These are phyloP conservation scores for Tulasnella sp. DNA, from an alignment of 768 basidiomycete species.

Conservation along the genomic window DNA sequence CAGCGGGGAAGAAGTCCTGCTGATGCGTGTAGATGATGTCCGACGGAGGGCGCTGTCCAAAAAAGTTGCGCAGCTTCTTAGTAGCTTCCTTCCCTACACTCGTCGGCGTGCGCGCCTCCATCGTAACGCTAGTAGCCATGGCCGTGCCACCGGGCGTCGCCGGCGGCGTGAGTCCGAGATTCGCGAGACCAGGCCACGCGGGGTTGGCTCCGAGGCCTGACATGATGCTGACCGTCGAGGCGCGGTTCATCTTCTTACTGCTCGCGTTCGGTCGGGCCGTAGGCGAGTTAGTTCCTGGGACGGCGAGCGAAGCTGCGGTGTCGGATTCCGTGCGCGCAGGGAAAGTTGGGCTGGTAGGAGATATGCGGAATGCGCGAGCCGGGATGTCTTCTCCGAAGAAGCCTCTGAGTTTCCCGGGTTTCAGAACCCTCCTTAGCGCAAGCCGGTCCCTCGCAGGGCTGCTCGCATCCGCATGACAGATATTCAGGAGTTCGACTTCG, in stretches of 20 bases:
- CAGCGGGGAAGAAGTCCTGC: conserved; percentile 91
- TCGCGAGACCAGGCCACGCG: conserved; percentile 37
- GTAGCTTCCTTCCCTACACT: neutral
- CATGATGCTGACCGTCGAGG: conserved; percentile 88
- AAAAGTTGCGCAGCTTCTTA: conserved; percentile 79
- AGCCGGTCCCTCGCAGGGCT: conserved; percentile 75
- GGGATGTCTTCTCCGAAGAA: conserved; percentile 41
- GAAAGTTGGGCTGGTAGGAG: conserved; percentile 29
- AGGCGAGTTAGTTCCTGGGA: conserved; percentile 5
- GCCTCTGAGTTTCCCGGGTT: conserved; percentile 30
- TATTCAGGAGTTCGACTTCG: conserved; percentile 65
- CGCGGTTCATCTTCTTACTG: conserved; percentile 64
- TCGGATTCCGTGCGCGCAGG: conserved; percentile 14
- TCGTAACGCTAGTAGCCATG: conserved; percentile 24
- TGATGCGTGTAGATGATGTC: conserved; percentile 94
- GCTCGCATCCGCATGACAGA: conserved; percentile 73
- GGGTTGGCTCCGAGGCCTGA: conserved; percentile 58
- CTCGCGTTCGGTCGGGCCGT: conserved; percentile 1
- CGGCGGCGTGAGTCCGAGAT: conserved; percentile 38
- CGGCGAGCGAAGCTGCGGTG: neutral
- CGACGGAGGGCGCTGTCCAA: conserved; percentile 93
- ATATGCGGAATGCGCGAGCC: conserved; percentile 9
- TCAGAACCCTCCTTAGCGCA: conserved; percentile 46
- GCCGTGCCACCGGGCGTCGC: conserved; percentile 14
- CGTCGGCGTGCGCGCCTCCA: conserved; percentile 32